Conservation (phyloP, 352 stramenopile genomes). For the Pythium catenulatum region DNA sequence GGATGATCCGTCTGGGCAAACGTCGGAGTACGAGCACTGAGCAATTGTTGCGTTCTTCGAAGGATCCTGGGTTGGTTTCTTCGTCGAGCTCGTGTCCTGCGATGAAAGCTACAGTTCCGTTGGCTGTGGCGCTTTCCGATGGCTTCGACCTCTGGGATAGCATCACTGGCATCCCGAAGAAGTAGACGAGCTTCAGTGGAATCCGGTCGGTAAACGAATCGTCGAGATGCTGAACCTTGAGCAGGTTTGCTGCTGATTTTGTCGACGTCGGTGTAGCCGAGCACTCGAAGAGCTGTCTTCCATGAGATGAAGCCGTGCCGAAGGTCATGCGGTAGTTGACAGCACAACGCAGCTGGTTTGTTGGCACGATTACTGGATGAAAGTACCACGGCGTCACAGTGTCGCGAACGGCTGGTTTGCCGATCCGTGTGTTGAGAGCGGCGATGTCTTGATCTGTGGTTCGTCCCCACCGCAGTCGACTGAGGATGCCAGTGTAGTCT, state of each 20-base stretch:
- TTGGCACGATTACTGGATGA: neutral
- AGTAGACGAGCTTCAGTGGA: conserved; percentile 2
- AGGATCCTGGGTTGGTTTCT: neutral
- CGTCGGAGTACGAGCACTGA: neutral
- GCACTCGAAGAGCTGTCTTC: neutral
- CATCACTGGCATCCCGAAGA: conserved; percentile 8
- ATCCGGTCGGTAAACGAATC: neutral
- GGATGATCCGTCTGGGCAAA: no score
- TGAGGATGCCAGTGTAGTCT: neutral
- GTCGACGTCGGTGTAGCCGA: neutral
- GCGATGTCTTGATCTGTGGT: neutral
- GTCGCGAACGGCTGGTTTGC: neutral
- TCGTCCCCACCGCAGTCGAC: neutral
- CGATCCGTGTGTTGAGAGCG: neutral
- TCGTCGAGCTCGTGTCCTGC: neutral
- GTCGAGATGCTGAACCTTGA: neutral
- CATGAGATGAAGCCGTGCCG: neutral
- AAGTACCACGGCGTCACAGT: neutral
- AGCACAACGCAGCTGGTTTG: neutral
- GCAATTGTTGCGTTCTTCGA: neutral
- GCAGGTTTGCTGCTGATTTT: neutral
- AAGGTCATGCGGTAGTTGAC: neutral
- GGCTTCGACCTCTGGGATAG: neutral
- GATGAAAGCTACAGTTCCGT: neutral
- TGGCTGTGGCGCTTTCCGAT: neutral